A percentile compares a stretch with the other conserved stretches of the same genome.
Conservation (phyloP, 1,139 yeast genomes). For the Candida smagusa region DNA sequence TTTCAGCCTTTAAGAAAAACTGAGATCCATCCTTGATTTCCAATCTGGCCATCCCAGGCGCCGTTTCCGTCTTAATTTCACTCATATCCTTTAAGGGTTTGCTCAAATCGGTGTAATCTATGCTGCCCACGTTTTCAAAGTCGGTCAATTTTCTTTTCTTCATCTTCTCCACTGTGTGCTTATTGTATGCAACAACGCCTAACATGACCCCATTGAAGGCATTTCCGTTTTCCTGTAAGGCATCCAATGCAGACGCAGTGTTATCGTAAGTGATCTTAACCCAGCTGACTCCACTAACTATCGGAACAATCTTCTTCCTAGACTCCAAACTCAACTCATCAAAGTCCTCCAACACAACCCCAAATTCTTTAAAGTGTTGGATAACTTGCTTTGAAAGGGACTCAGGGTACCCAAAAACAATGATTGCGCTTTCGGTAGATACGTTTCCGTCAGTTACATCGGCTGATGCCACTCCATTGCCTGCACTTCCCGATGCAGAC, state of each 20-base stretch:
- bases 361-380: slow-evolving; percentile 76
- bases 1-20: slow-evolving; percentile 30
- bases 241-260: slow-evolving; percentile 74
- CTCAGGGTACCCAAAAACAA: slow-evolving; percentile 89
- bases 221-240: slow-evolving; percentile 77
- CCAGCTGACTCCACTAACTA: slow-evolving; percentile 86
- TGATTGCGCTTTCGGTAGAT: slow-evolving; percentile 55
- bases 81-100: slow-evolving; percentile 3
- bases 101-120: slow-evolving; percentile 9
- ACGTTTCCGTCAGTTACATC: neutral
- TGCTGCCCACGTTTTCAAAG: slow-evolving; percentile 53
- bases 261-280: slow-evolving; percentile 79
- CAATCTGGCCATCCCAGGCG: slow-evolving; percentile 21
- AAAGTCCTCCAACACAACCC: slow-evolving; percentile 75
- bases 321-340: slow-evolving; percentile 26
- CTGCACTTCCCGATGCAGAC: slow-evolving; percentile 8
- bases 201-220: slow-evolving; percentile 67
- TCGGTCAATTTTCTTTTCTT: slow-evolving; percentile 53
- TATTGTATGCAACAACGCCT: slow-evolving; percentile 74
- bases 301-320: slow-evolving; percentile 42
- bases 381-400: slow-evolving; percentile 64
- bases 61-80: slow-evolving; percentile 5
- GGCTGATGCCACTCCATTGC: slow-evolving; percentile 1
- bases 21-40: slow-evolving; percentile 43
- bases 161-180: slow-evolving; percentile 58